Evolutionary conservation across 139 green algal genomes (phyloP), one percentile per base, ranked within the genome.

Genomic region (Coccomyxa sp.): DNA sequence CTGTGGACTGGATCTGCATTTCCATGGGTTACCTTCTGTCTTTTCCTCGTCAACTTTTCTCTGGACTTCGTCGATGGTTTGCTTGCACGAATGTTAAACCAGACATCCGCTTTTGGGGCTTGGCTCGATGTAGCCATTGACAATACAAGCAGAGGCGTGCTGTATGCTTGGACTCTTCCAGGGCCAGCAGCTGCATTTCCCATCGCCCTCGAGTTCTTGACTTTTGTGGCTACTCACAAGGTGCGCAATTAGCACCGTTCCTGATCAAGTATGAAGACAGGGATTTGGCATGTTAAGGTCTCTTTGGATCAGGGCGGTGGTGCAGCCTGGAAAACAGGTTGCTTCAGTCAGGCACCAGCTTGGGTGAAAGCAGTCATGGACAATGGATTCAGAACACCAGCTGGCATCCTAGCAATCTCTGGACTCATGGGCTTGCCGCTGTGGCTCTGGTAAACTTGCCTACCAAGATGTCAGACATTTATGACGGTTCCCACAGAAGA

Each of bases 101-200:
- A 86, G 83, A 79, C 18, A 25, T 71, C 88, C 13, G 27, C 79
- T 12, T 93, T 92, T 81, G 90, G 90, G 7, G 89, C 90, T 7
- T 90, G 90, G 14, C 85, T 92, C 13, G 90, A 93, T 38, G 90
- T 93, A 3, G 77, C 83, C 0, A 58, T 92, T 58, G 90, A 93
- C 84, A 89, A 88, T 17, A 17, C 81, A 7, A 80, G 71, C 17
- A 58, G 90, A 3, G 90, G 83, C 0, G 58, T 91, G 57, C 83
- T 93, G 9, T 93, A 88, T 86, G 63, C 28, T 21, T 88, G 86
- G 79, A 83, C 79, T 23, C 38, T 84, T 0, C 63, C 80, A 17
- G 85, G 68, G 28, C 83, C 85, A 30, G 68, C 60, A 21, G 79
- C 67, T 16, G 57, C 81, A 12, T 21, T 87, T 15, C 71, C 76